Conservation (phyloP, 75 land plant species). For the Ceratopteris richardii region DNA sequence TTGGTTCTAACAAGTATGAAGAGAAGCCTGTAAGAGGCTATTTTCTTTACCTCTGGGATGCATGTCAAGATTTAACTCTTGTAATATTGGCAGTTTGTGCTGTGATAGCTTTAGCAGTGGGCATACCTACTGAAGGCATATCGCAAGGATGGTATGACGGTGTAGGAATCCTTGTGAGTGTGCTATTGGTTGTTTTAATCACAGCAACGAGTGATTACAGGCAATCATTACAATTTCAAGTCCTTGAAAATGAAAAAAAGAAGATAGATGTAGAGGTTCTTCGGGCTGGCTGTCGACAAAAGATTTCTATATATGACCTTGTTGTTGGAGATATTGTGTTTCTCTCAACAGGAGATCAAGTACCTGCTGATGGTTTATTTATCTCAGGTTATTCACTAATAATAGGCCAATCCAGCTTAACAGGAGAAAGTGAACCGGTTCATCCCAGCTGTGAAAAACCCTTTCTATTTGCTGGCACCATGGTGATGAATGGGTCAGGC, state of each 20-base stretch:
- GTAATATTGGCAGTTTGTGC: conserved; percentile 80
- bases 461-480: conserved; percentile 74
- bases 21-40: conserved; percentile 53
- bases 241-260: conserved; percentile 88
- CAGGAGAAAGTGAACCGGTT: conserved; percentile 90
- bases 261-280: conserved; percentile 75
- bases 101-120: conserved; percentile 67
- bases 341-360: conserved; percentile 82
- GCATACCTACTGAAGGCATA: conserved; percentile 77
- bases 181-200: conserved; percentile 75
- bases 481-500: conserved; percentile 73
- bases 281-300: conserved; percentile 55
- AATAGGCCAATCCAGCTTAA: conserved; percentile 75
- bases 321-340: conserved; percentile 83
- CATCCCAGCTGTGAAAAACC: conserved; percentile 51
- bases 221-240: conserved; percentile 85
- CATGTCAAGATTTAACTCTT: conserved; percentile 83
- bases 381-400: conserved; percentile 68
- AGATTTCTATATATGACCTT: conserved; percentile 65
- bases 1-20: conserved; percentile 68
- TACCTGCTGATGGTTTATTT: conserved; percentile 85
- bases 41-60: conserved; percentile 90
- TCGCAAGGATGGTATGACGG: conserved; percentile 91
- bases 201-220: conserved; percentile 91
- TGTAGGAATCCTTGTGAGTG: conserved; percentile 79